Evolutionary conservation across 768 basidiomycete genomes (phyloP), one percentile per base, ranked within the genome.

Genomic region (Tulasnella sp.): DNA sequence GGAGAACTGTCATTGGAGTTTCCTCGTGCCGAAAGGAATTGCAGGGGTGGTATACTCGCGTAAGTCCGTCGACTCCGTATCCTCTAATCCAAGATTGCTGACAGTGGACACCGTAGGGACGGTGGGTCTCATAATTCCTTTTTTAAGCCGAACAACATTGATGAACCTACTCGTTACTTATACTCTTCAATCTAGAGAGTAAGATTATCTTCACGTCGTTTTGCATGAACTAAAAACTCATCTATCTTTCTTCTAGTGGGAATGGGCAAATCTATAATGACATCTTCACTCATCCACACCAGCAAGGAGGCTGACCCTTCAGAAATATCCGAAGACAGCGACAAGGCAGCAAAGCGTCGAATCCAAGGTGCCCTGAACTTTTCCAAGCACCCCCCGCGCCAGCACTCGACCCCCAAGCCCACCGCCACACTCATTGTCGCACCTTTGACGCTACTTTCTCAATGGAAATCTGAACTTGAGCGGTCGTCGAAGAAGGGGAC

Each of bases 231-330:
- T 57, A 51, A n/a, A 79, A 11, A 23, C 32, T 77, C 13, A 61
- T 61, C 26, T 74, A 16, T 79, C 39, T 18, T 81, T 10, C 44
- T 67, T 35, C 42, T 37, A 94, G 93, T 96, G 94, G 94, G 94
- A n/a, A 92, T 96, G 90, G 95, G 95, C 9, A 96, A 96, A 85
- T 95, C 94, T 0, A 95, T 96, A 80, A 96, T 96, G 93, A 84
- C 98, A 44, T 93, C 95, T 1, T 91, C 94, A 13, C 88, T 98
- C 74, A 92, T 98, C 35, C 95, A 96, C 80, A 91, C 90, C 15
- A 94, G 92, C 80, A 88, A 87, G 70, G 88, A 85, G 6, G 84
- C 86, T 4, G 87, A 89, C 29, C 82, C 85, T 26, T 83, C 77
- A 3, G 76, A 72, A 61, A 39, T 32, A 61, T 6, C n/a, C 79